These are phyloP conservation scores for Phaffomyces antillensis DNA, from an alignment of 805 yeast species.

Conservation along the genomic window DNA sequence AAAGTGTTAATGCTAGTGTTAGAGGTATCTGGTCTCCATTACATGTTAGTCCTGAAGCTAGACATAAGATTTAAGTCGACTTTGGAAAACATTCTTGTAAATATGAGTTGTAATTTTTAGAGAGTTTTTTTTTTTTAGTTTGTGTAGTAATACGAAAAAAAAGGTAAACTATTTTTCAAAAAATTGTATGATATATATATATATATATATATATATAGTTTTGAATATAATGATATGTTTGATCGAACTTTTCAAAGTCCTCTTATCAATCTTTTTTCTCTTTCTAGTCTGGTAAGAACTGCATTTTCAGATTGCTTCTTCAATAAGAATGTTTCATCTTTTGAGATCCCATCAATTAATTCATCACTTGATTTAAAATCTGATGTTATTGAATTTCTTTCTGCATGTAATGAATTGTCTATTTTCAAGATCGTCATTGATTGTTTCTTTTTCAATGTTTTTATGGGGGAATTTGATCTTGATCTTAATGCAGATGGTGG, in stretches of 20 bases:
- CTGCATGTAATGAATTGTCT: constrained; percentile 12
- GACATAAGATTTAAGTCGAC: constrained; percentile 29
- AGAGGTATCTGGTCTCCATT: constrained; percentile 98
- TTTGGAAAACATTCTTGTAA: not conserved
- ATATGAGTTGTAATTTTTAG: not conserved
- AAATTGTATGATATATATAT: too few species aligned
- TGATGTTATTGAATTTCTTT: constrained; percentile 6
- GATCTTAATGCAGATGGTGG: constrained; percentile 19
- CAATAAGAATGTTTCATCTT: constrained; percentile 13
- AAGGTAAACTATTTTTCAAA: not conserved
- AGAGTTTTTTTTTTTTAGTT: too few species aligned
- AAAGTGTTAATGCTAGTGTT: constrained; percentile 71
- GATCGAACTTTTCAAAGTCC: too few species aligned
- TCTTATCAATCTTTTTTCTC: constrained; percentile 16
- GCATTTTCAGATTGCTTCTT: constrained; percentile 21
- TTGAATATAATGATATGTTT: not conserved
- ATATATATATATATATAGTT: too few species aligned
- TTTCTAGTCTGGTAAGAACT: constrained; percentile 20
- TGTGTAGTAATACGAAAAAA: not conserved
- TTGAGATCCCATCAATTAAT: constrained; percentile 9
- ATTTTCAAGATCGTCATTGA: constrained; percentile 21
- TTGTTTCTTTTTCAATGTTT: constrained; percentile 21
- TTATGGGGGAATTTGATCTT: constrained; percentile 20
- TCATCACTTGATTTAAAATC: constrained; percentile 2
- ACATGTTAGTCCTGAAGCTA: constrained; percentile 53